Percentiles rank a stretch among this genome's conserved stretches.
Evolutionary conservation across 805 yeast genomes (phyloP).

Genomic region (Metschnikowia vanudenii): DNA sequence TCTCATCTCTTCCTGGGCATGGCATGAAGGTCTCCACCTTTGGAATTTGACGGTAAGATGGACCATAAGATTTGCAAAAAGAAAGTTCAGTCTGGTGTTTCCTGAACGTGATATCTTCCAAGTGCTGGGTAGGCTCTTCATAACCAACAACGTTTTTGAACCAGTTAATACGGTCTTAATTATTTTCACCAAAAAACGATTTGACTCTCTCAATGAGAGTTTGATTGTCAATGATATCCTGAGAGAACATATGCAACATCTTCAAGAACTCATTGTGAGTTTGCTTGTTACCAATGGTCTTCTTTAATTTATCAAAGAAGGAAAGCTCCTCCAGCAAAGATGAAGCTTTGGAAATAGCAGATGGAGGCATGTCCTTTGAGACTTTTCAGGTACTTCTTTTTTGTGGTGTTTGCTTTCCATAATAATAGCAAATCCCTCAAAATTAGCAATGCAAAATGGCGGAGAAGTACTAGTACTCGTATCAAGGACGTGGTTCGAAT

Average conservation of each 20-base stretch:
- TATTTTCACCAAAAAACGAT: conserved; percentile 74
- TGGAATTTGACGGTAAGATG: conserved; percentile 89
- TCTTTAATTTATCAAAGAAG: conserved; percentile 90
- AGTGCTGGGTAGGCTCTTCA: conserved; percentile 78
- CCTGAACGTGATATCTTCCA: conserved; percentile 83
- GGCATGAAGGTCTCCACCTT: conserved; percentile 95
- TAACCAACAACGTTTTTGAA: conserved; percentile 89
- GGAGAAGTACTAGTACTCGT: too few relatives aligned
- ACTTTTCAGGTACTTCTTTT: too few relatives aligned
- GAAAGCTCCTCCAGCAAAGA: conserved; percentile 79
- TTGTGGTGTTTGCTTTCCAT: too few relatives aligned
- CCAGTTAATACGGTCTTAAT: conserved; percentile 81
- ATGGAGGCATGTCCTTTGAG: too few relatives aligned
- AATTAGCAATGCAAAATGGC: too few relatives aligned
- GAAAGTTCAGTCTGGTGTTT: conserved; percentile 90
- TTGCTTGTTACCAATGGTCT: conserved; percentile 82
- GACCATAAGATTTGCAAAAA: conserved; percentile 91
- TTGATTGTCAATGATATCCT: conserved; percentile 81
- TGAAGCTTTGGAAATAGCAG: conserved; percentile 46
- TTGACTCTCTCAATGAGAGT: conserved; percentile 82
- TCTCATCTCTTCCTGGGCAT: conserved; percentile 96
- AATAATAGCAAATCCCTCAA: too few relatives aligned
- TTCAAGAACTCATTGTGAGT: conserved; percentile 91
- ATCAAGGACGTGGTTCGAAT: too few relatives aligned
- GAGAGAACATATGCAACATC: conserved; percentile 80